Conservation (phyloP, 352 stramenopile species). For the Chrysophaeum taylorii region DNA sequence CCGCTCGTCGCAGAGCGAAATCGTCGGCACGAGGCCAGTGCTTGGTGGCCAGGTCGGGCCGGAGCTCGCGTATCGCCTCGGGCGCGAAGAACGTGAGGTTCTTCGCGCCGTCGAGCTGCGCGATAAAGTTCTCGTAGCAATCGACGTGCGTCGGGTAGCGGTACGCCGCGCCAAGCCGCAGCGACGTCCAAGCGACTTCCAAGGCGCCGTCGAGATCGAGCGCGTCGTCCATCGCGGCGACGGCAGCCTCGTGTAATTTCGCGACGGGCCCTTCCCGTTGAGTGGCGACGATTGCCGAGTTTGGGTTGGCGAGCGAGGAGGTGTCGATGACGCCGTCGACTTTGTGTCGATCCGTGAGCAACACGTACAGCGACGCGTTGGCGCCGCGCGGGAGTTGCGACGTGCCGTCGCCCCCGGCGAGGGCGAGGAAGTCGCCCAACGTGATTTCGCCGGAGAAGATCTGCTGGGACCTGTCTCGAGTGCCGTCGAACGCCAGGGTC, state of each 20-base stretch:
- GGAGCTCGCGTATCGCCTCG: not conserved
- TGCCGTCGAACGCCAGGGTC: conserved; percentile 14
- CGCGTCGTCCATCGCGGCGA: not conserved
- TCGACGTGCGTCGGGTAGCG: conserved; percentile 28
- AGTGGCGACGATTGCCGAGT: conserved; percentile 9
- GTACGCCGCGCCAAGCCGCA: conserved; percentile 23
- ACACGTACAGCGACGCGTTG: not conserved
- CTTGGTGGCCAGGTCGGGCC: conserved; percentile 21
- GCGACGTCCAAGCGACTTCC: conserved; percentile 20
- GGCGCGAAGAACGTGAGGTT: conserved; percentile 17
- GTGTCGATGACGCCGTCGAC: not conserved
- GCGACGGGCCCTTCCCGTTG: no score
- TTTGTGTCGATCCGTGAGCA: conserved; percentile 8
- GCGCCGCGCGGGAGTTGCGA: not conserved
- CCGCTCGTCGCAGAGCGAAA: not conserved
- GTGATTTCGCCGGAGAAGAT: conserved; percentile 1
- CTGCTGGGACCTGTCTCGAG: not conserved
- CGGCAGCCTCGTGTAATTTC: conserved; percentile 1
- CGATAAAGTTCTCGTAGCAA: conserved; percentile 26
- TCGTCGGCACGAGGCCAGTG: conserved; percentile 21
- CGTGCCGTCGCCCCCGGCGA: not conserved
- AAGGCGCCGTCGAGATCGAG: not conserved
- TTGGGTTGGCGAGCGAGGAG: conserved; percentile 17
- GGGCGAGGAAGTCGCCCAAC: conserved; percentile 13
- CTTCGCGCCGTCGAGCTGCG: conserved; percentile 20